Conservation (phyloP, 2,329 filamentous ascomycete genomes). For the Leptographium radiaticola region DNA sequence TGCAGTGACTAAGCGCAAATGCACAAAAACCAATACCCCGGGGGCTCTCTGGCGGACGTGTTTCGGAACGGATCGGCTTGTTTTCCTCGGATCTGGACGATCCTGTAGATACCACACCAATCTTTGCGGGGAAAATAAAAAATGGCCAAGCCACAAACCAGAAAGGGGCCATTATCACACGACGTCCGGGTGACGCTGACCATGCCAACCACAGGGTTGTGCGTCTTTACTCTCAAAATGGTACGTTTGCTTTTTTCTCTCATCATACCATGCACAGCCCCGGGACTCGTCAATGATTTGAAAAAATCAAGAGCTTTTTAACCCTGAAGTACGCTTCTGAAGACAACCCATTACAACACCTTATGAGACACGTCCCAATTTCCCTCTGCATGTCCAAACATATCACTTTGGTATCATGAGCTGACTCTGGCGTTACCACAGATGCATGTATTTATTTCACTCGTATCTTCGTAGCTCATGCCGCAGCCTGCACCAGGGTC, state of each 20-base stretch:
- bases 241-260: slow-evolving; percentile 27
- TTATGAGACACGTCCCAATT: slow-evolving; percentile 35
- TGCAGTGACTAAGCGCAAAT: slow-evolving; percentile 8
- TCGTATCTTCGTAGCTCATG: not conserved
- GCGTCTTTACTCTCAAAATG: slow-evolving; percentile 17
- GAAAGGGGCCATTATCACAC: not conserved
- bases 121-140: not conserved
- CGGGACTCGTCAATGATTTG: slow-evolving; percentile 38
- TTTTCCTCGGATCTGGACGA: not conserved
- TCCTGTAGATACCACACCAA: not conserved
- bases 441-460: not conserved
- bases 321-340: slow-evolving; percentile 48
- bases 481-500: not conserved
- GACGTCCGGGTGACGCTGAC: not conserved
- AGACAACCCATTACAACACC: slow-evolving; percentile 44
- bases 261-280: slow-evolving; percentile 2
- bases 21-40: not conserved
- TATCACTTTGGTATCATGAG: not conserved
- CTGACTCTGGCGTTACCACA: not conserved
- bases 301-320: slow-evolving; percentile 51
- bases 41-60: not conserved
- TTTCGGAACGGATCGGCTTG: not conserved
- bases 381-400: not conserved
- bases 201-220: not conserved
- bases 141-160: not conserved